Conservation (phyloP, 2,329 filamentous ascomycete species). For the Coniochaeta hoffmannii region DNA sequence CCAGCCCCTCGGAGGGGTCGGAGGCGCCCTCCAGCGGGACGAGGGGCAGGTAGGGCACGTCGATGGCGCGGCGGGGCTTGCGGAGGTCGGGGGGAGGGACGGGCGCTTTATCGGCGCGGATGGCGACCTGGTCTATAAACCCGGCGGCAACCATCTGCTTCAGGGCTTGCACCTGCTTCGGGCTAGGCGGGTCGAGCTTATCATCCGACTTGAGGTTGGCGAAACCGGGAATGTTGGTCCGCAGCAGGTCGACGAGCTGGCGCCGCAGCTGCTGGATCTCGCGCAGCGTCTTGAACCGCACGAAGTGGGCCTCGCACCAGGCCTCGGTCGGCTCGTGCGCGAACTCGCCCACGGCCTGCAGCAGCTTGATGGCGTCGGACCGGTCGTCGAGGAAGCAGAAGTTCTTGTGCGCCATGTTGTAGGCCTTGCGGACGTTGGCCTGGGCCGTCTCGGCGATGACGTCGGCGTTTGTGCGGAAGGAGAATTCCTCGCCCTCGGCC, state of each 20-base stretch:
- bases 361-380: slow-evolving; percentile 82
- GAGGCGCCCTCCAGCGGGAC: slow-evolving; percentile 53
- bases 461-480: slow-evolving; percentile 57
- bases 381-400: slow-evolving; percentile 76
- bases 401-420: slow-evolving; percentile 66
- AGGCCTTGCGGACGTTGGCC: slow-evolving; percentile 52
- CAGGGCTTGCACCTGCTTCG: slow-evolving; percentile 67
- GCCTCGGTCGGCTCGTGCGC: slow-evolving; percentile 62
- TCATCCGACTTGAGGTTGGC: slow-evolving; percentile 46
- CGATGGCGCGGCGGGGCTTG: slow-evolving; percentile 77
- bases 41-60: slow-evolving; percentile 85
- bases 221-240: slow-evolving; percentile 63
- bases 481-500: slow-evolving; percentile 31
- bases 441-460: slow-evolving; percentile 64
- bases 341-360: slow-evolving; percentile 84
- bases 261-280: slow-evolving; percentile 77
- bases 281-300: slow-evolving; percentile 78
- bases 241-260: slow-evolving; percentile 77
- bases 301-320: slow-evolving; percentile 79
- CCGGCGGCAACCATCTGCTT: slow-evolving; percentile 90
- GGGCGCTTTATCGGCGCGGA: slow-evolving; percentile 80
- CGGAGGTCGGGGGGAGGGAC: slow-evolving; percentile 57
- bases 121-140: slow-evolving; percentile 90
- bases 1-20: slow-evolving; percentile 51
- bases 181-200: slow-evolving; percentile 49